Evolutionary conservation across 2,329 filamentous ascomycete species (phyloP).

Genomic region (Orbilia brochopaga): DNA sequence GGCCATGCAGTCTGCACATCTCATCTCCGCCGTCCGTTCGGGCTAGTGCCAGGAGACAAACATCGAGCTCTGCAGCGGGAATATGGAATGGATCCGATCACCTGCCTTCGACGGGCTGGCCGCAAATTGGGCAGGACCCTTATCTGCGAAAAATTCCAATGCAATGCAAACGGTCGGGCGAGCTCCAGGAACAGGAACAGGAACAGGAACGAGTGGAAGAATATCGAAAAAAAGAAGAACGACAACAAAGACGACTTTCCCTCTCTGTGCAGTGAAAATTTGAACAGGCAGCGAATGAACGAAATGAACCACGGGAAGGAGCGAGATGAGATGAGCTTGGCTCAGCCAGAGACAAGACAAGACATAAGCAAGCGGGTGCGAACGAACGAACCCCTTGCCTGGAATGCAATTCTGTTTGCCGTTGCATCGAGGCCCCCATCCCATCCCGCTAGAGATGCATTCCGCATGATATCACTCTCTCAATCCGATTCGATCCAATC

Average conservation of each 20-base stretch:
- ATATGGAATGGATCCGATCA: slow-evolving; percentile 21
- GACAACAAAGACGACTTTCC: not conserved
- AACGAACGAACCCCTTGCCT: not conserved
- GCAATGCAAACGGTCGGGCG: slow-evolving; percentile 4
- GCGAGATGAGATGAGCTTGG: slow-evolving; percentile 15
- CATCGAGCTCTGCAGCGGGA: slow-evolving; percentile 34
- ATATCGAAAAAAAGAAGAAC: slow-evolving; percentile 17
- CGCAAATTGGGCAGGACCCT: slow-evolving; percentile 36
- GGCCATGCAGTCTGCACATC: slow-evolving; percentile 25
- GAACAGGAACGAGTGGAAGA: slow-evolving; percentile 9
- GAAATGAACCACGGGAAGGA: not conserved
- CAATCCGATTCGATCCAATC: not conserved
- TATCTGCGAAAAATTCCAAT: slow-evolving; percentile 5
- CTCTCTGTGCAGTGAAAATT: not conserved
- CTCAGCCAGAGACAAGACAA: slow-evolving; percentile 9
- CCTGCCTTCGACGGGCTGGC: slow-evolving; percentile 1
- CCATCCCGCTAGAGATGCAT: not conserved
- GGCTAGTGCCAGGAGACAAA: slow-evolving; percentile 29
- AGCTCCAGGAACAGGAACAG: slow-evolving; percentile 14
- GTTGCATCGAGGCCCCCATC: not conserved
- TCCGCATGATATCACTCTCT: not conserved
- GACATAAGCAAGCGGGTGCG: slow-evolving; percentile 5
- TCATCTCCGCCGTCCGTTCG: slow-evolving; percentile 10
- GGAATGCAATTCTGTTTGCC: slow-evolving; percentile 35
- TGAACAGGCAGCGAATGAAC: not conserved